Evolutionary conservation across 352 stramenopile genomes (phyloP).

Genomic region (Phytophthora melonis): DNA sequence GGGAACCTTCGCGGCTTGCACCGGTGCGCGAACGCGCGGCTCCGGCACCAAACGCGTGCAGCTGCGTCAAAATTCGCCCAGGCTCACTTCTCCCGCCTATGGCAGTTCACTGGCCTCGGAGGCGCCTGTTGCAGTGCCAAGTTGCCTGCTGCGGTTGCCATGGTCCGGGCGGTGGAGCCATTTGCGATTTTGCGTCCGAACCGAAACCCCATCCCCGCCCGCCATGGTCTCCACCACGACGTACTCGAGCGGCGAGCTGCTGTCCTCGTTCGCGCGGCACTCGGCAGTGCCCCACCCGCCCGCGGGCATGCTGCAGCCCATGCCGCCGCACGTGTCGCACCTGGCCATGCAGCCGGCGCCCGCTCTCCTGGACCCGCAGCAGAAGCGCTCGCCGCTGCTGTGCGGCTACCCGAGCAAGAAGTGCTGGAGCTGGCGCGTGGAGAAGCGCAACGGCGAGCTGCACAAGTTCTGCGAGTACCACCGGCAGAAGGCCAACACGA

Average conservation of each 20-base stretch:
- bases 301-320: slow-evolving; percentile 27
- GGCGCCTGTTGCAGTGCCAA: no score
- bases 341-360: slow-evolving; percentile 20
- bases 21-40: slow-evolving; percentile 27
- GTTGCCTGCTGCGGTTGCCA: background rate
- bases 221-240: slow-evolving; percentile 41
- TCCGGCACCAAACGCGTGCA: slow-evolving; percentile 15
- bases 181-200: slow-evolving; percentile 44
- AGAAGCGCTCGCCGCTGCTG: slow-evolving; percentile 65
- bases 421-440: slow-evolving; percentile 81
- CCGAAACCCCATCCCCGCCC: slow-evolving; percentile 4
- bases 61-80: slow-evolving; percentile 24
- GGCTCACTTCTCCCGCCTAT: slow-evolving; percentile 10
- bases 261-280: slow-evolving; percentile 42
- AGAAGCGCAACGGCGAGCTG: slow-evolving; percentile 86
- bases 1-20: slow-evolving; percentile 10
- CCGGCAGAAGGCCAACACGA: slow-evolving; percentile 86
- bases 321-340: slow-evolving; percentile 21
- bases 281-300: background rate
- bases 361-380: slow-evolving; percentile 21
- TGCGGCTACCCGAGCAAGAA: slow-evolving; percentile 87
- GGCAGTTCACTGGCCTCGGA: slow-evolving; percentile 2
- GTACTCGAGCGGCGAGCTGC: slow-evolving; percentile 41
- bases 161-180: slow-evolving; percentile 11
- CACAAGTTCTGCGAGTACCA: slow-evolving; percentile 91